Base-by-base conservation (phyloP, 176 grass and related monocot genomes). In the Cocos nucifera region DNA sequence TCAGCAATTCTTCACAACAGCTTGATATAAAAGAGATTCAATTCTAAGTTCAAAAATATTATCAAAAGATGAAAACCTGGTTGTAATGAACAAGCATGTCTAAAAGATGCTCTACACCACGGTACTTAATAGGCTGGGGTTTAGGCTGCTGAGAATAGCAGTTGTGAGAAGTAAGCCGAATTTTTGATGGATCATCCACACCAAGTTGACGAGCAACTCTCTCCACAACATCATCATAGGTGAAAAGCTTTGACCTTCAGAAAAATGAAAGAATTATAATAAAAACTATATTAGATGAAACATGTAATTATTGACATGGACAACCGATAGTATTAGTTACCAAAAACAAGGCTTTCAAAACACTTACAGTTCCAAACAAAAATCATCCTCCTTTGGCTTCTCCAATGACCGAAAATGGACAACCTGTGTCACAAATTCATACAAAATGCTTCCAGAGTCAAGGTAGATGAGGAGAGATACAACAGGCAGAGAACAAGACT, bases 181-280 rank as follows among this genome's bases (percentile, higher is more conserved):
- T 72, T 82, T 90, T 90, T 15, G 87, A 90, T 67, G 87, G 79
- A 49, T 90, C 82, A 18, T 86, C 72, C 19, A 90, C 51, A 64
- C 73, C 65, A 74, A 90, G 79, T 63, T 86, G 75, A 32, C 50
- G 75, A 26, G 82, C 87, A 82, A 86, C 73, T 69, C 78, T 90
- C 54, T 90, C 82, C 22, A 82, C 82, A 24, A 90, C 87, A 86
- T 90, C 87, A 86, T 86, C 87, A 70, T 90, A 90, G 5, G 87
- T 90, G 19, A 57, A 82, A 22, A 80, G 27, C 63, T 79, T 90
- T 61, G 82, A 90, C 56, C 87, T 90, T 72, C 51, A 69, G 19
- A 50, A 5, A 72, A 71, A 82, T 68, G 19, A n/a, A 53, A 15
- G 26, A 48, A 57, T 39, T 14, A 44, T 9, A 44, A 44, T 44